phyloP scores from a whole-genome alignment of 83 land plant genomes.

The Picea abies region DNA sequence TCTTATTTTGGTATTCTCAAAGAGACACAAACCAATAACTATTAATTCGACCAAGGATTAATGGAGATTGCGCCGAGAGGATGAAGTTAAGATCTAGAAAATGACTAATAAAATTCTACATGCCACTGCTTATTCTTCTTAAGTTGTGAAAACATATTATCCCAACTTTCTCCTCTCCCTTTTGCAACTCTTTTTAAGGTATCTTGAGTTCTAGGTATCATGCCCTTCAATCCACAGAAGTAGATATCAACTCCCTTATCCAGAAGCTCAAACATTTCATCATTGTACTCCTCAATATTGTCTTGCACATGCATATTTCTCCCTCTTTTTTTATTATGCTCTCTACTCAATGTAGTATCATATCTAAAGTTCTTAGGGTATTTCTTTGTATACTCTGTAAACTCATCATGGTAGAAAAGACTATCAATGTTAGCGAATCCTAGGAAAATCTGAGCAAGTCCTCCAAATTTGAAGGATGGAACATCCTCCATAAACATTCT shows the following conservation, averaged over 20 bases:
- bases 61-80: no score
- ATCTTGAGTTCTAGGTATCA: no score
- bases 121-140: no score
- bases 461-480: slow-evolving; percentile 49
- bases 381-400: no score
- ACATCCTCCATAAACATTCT: slow-evolving; percentile 81
- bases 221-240: slow-evolving; percentile 45
- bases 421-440: slow-evolving; percentile 86
- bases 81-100: no score
- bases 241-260: slow-evolving; percentile 84
- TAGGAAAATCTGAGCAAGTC: slow-evolving; percentile 96
- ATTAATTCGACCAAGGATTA: no score
- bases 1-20: no score
- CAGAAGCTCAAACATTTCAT: slow-evolving; percentile 65
- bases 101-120: no score
- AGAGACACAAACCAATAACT: no score
- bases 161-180: slow-evolving; percentile 88
- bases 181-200: slow-evolving; percentile 39
- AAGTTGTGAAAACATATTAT: slow-evolving; percentile 33
- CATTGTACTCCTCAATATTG: slow-evolving; percentile 89
- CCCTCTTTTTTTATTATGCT: slow-evolving; percentile 83
- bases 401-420: no score
- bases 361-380: slow-evolving; percentile 76
- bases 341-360: slow-evolving; percentile 88
- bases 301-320: slow-evolving; percentile 57